These are phyloP conservation scores for Neocucurbitaria cava DNA, from an alignment of 2,329 filamentous ascomycete species.

Conservation along the genomic window DNA sequence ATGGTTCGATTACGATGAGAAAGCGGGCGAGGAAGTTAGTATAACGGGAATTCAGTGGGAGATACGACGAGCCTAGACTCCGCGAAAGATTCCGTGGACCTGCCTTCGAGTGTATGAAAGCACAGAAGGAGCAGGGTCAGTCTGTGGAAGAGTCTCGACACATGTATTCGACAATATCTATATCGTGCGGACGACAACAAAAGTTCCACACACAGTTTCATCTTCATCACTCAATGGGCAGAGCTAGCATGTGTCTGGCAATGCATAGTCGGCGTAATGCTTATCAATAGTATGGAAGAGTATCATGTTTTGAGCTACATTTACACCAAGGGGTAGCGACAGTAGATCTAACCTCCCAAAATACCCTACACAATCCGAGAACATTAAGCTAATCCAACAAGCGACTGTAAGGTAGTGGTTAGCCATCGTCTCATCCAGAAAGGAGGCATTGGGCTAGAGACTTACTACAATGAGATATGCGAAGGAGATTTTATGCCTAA, in stretches of 20 bases:
- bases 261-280: not conserved
- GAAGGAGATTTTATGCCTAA: not conserved
- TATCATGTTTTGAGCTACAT: not conserved
- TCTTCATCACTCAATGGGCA: not conserved
- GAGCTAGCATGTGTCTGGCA: not conserved
- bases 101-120: not conserved
- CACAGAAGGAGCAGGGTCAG: not conserved
- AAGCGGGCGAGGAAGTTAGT: slow-evolving; percentile 87
- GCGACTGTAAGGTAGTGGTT: not conserved
- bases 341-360: not conserved
- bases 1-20: slow-evolving; percentile 99
- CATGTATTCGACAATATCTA: not conserved
- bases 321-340: slow-evolving; percentile 5
- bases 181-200: not conserved
- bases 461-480: not conserved
- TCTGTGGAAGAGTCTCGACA: not conserved
- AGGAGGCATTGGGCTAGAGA: not conserved
- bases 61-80: slow-evolving; percentile 69
- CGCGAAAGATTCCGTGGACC: not conserved
- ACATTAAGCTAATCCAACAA: not conserved
- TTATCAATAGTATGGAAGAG: not conserved
- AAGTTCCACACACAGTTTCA: not conserved
- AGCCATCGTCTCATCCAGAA: not conserved
- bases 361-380: slow-evolving; percentile 3
- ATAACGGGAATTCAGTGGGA: slow-evolving; percentile 91